phyloP scores from a whole-genome alignment of 108 stramenopile genomes.

The Skeletonema menzelii region DNA sequence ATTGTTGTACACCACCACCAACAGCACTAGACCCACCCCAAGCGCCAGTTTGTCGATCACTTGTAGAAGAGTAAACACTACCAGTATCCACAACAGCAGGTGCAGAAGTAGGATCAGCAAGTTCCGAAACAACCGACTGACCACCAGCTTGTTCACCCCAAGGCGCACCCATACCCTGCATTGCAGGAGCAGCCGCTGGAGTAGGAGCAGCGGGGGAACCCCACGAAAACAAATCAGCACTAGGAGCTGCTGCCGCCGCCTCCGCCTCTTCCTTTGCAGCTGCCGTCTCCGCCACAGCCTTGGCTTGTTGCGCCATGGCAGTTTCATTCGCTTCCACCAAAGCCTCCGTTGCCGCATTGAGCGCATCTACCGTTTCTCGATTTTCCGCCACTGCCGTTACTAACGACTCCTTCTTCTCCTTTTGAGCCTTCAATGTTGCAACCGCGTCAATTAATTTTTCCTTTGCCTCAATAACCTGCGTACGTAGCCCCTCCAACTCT shows the following conservation, averaged over 20 bases:
- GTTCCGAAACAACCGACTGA: not conserved
- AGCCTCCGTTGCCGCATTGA: constrained; percentile 51
- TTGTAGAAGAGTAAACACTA: not conserved
- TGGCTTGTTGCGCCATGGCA: constrained; percentile 43
- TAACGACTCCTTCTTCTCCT: constrained; percentile 62
- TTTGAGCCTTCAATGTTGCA: constrained; percentile 69
- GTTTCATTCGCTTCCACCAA: constrained; percentile 67
- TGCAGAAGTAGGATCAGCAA: not conserved
- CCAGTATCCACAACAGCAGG: not conserved
- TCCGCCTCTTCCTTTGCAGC: constrained; percentile 19
- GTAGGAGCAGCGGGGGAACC: constrained; percentile 22
- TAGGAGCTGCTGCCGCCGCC: constrained; percentile 19
- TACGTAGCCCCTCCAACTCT: constrained; percentile 59
- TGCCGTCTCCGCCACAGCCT: constrained; percentile 35
- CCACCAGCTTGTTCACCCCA: not conserved
- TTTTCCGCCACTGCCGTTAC: constrained; percentile 27
- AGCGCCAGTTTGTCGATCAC: not conserved
- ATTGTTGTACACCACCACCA: not conserved
- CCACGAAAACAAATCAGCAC: constrained; percentile 46
- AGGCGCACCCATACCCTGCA: constrained; percentile 5
- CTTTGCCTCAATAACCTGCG: constrained; percentile 69
- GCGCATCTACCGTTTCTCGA: constrained; percentile 23
- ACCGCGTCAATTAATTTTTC: constrained; percentile 64
- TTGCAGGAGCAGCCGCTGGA: constrained; percentile 8
- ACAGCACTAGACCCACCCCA: not conserved